Evolutionary conservation across 257 asterid species (phyloP).

Genomic region (Rhazya stricta): DNA sequence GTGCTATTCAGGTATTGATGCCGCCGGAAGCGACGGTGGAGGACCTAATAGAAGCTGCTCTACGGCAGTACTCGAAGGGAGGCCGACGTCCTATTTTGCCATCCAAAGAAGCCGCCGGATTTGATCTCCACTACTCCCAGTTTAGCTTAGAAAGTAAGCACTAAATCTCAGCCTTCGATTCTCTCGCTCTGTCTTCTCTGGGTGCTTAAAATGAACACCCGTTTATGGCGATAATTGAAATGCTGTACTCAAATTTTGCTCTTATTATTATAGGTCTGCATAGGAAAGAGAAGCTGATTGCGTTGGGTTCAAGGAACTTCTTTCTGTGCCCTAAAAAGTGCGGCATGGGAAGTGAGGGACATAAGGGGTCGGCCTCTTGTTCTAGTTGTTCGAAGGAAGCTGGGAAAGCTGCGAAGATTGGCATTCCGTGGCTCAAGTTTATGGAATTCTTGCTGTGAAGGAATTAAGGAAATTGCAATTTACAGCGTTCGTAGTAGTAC

Average conservation of each 20-base stretch:
- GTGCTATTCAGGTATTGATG: conserved; percentile 67
- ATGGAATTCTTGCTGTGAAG: conserved; percentile 53
- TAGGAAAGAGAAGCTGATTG: conserved; percentile 51
- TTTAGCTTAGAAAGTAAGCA: conserved; percentile 78
- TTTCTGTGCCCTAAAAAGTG: conserved; percentile 46
- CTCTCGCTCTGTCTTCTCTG: background rate
- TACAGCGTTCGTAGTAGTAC: background rate
- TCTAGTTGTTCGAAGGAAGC: conserved; percentile 58
- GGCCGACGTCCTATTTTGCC: conserved; percentile 48
- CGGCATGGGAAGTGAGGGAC: conserved; percentile 12
- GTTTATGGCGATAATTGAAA: background rate
- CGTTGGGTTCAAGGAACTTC: conserved; percentile 79
- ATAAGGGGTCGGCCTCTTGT: conserved; percentile 22
- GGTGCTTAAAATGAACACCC: background rate
- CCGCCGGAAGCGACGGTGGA: conserved; percentile 69
- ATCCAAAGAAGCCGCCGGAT: conserved; percentile 34
- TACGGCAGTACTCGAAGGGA: conserved; percentile 68
- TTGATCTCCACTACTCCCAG: conserved; percentile 87
- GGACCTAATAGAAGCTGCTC: conserved; percentile 61
- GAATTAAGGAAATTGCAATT: background rate
- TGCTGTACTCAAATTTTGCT: background rate
- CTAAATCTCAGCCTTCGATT: conserved; percentile 16
- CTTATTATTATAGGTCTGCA: conserved; percentile 43
- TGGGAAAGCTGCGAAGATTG: conserved; percentile 28
- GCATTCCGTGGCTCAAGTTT: conserved; percentile 52